phyloP scores from a whole-genome alignment of 129 eudicot genomes.

The Chrysanthemum lavandulifolium region DNA sequence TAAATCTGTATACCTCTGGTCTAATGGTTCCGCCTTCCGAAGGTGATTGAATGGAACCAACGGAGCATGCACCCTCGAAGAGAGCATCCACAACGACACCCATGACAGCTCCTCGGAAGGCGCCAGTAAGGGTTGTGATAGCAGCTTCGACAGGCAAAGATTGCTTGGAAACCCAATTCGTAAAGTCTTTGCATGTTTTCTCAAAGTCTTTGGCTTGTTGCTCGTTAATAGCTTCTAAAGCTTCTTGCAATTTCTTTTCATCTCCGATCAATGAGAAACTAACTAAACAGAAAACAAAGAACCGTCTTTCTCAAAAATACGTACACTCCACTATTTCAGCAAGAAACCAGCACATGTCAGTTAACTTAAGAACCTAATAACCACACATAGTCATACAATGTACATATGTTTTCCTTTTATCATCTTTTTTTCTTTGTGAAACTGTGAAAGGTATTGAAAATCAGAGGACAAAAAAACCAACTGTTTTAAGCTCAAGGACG shows the following conservation, averaged over 20 bases:
- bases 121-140: slow-evolving; percentile 54
- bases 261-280: background rate
- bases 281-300: no score
- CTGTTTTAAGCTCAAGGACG: no score
- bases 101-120: slow-evolving; percentile 61
- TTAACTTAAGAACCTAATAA: no score
- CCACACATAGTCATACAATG: no score
- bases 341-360: no score
- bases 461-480: no score
- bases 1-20: slow-evolving; percentile 5
- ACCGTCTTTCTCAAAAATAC: no score
- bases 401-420: no score
- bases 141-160: slow-evolving; percentile 65
- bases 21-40: background rate
- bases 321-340: no score
- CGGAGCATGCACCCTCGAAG: background rate
- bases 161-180: slow-evolving; percentile 56
- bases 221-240: slow-evolving; percentile 11
- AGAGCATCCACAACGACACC: slow-evolving; percentile 61
- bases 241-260: slow-evolving; percentile 38
- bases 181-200: slow-evolving; percentile 45
- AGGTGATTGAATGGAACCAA: slow-evolving; percentile 32
- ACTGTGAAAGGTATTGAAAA: no score
- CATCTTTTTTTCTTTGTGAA: no score
- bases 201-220: slow-evolving; percentile 48